A percentile compares a stretch with the other conserved stretches of the same genome.
Conservation (phyloP, 306 rosid species). For the Dalbergia cultrata region DNA sequence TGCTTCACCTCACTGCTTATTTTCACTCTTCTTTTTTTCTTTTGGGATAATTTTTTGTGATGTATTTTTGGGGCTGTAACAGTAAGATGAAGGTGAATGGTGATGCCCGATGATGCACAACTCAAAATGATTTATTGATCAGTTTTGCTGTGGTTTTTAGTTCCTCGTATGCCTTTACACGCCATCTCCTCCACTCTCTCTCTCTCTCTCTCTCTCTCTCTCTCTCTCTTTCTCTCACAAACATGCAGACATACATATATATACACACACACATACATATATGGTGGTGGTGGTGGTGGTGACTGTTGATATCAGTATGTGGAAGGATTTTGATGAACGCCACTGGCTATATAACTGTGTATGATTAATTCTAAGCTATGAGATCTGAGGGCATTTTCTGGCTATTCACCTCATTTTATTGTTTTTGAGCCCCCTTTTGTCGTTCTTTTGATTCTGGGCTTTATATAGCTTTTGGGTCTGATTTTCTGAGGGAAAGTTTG, state of each 20-base stretch:
- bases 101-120: conserved; percentile 51
- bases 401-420: background rate
- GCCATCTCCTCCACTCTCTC: background rate
- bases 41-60: background rate
- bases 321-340: conserved; percentile 46
- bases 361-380: conserved; percentile 42
- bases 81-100: background rate
- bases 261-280: background rate
- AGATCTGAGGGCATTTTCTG: conserved; percentile 51
- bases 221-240: no score
- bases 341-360: conserved; percentile 38
- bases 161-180: conserved; percentile 37
- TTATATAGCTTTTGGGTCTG: background rate
- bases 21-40: background rate
- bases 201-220: background rate
- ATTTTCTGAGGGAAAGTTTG: background rate
- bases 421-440: background rate
- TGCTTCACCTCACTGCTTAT: background rate
- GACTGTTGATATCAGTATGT: background rate
- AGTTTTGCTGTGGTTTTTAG: conserved; percentile 38
- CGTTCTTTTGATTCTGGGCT: background rate
- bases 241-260: no score
- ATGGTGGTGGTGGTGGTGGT: conserved; percentile 30
- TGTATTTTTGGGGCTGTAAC: background rate
- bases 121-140: conserved; percentile 40